Evolutionary conservation across 2,329 filamentous ascomycete genomes (phyloP).

Genomic region (Trichoderma guizhouense): DNA sequence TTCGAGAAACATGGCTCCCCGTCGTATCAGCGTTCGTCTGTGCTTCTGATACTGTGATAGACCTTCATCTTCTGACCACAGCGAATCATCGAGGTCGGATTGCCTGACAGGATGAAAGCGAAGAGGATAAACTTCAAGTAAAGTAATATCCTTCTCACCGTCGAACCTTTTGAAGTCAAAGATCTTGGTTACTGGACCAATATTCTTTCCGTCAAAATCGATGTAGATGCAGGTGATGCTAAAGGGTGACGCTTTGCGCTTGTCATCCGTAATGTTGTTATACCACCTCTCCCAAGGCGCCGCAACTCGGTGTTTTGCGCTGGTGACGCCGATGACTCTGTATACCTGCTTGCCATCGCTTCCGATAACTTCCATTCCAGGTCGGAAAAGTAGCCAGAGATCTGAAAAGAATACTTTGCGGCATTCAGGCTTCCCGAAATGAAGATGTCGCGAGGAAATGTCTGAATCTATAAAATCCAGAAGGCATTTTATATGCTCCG

Average conservation of each 20-base stretch:
- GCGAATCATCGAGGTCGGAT: background rate
- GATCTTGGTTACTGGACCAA: constrained; percentile 26
- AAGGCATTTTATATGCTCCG: constrained; percentile 1
- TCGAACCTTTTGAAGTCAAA: constrained; percentile 28
- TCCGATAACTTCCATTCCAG: constrained; percentile 24
- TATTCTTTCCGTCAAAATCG: constrained; percentile 31
- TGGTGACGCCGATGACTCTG: constrained; percentile 20
- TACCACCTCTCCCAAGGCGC: background rate
- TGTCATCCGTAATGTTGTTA: background rate
- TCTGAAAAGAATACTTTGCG: constrained; percentile 23
- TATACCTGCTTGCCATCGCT: constrained; percentile 25
- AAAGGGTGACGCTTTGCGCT: background rate
- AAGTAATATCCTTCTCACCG: constrained; percentile 25
- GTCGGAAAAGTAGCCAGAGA: constrained; percentile 29
- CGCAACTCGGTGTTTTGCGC: constrained; percentile 8
- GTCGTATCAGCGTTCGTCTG: constrained; percentile 21
- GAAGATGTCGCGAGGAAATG: background rate
- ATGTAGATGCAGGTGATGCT: constrained; percentile 25
- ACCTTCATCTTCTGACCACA: background rate
- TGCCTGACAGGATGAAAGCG: background rate
- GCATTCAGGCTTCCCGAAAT: background rate
- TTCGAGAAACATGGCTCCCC: constrained; percentile 25
- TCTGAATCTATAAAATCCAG: constrained; percentile 4
- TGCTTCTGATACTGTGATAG: background rate
- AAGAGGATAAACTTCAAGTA: constrained; percentile 29